Conservation (phyloP, 192 early-diverging fungal species). For the Allomyces javanicus region DNA sequence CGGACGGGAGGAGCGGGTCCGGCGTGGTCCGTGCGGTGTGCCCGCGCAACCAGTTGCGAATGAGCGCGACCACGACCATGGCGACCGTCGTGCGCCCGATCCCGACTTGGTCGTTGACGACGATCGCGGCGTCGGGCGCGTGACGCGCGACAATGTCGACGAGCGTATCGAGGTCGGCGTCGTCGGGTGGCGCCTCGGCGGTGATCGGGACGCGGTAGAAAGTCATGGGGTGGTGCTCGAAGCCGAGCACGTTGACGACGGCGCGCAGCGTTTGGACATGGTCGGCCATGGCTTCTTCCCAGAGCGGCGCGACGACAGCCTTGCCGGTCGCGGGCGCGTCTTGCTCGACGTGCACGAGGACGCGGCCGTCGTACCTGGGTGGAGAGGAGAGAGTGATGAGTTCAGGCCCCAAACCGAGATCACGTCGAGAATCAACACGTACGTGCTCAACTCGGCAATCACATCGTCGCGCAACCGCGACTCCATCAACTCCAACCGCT, state of each 20-base stretch:
- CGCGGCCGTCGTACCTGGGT: slow-evolving; percentile 12
- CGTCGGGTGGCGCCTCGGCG: slow-evolving; percentile 32
- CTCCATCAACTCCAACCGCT: slow-evolving; percentile 32
- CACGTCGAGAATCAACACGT: not conserved
- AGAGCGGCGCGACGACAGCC: slow-evolving; percentile 22
- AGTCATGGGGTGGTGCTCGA: slow-evolving; percentile 2
- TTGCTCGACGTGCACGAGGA: slow-evolving; percentile 32
- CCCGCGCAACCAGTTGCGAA: slow-evolving; percentile 19
- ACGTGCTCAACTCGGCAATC: slow-evolving; percentile 19
- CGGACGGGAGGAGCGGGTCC: not conserved
- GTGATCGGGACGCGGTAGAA: slow-evolving; percentile 40
- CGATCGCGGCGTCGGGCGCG: slow-evolving; percentile 21
- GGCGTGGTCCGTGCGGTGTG: not conserved
- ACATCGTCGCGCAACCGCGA: slow-evolving; percentile 32
- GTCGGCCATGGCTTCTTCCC: slow-evolving; percentile 35
- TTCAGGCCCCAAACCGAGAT: too few species aligned
- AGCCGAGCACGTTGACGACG: slow-evolving; percentile 18
- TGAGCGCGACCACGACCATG: slow-evolving; percentile 15
- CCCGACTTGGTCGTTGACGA: slow-evolving; percentile 45
- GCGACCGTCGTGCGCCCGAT: slow-evolving; percentile 39
- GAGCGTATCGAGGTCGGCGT: slow-evolving; percentile 31
- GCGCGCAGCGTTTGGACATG: slow-evolving; percentile 30
- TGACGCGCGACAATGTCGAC: slow-evolving; percentile 16
- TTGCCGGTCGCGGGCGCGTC: slow-evolving; percentile 1
- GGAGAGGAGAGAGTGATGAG: too few species aligned